Base-by-base conservation (phyloP, 2,329 filamentous ascomycete genomes). In the Aspergillus caelatus region DNA sequence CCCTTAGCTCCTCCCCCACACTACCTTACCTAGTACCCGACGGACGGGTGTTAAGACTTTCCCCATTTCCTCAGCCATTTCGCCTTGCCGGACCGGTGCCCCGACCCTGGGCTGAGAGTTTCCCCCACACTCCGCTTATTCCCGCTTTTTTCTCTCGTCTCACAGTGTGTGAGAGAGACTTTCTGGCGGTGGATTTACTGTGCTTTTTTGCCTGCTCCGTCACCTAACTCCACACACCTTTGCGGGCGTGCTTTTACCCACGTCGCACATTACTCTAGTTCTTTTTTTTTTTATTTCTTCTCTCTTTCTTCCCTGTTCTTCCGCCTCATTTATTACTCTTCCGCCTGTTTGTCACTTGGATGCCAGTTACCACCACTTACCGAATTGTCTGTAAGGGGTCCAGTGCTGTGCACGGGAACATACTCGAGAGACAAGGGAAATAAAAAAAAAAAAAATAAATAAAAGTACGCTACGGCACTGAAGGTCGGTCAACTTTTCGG, bases 71-170 rank as follows among this genome's bases (percentile, higher is more conserved):
- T 55, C 63, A 63, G 68, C 55, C 50, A 57, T 65, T n/a, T 65
- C 60, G 61, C 64, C 60, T 67, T 73, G 57, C 72, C 72, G 71
- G 71, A 70, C 71, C 71, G 72, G 66, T 68, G 67, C 73, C 71
- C 73, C 74, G 70, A 72, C 69, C 68, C 63, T 67, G 67, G 68
- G 62, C 62, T 58, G 58, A 58, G 55, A 62, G 59, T 68, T 67
- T 75, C 72, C 74, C 73, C 74, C 75, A 76, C 74, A 76, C 74
- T 75, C 72, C 71, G 71, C 73, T 67, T 67, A 68, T 72, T 71
- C 68, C 69, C 64, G 65, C 61, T 34, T 58, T 34, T 58, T 50
- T 58, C 55, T 62, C 56, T 53, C 45, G 19, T 36, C 46, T 12
- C 4, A 14, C 23, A 50, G n/a, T 57, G 50, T 34, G 50, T 34